These are phyloP conservation scores for Porodaedalea pini DNA, from an alignment of 1,284 basidiomycete genomes.

Conservation along the genomic window DNA sequence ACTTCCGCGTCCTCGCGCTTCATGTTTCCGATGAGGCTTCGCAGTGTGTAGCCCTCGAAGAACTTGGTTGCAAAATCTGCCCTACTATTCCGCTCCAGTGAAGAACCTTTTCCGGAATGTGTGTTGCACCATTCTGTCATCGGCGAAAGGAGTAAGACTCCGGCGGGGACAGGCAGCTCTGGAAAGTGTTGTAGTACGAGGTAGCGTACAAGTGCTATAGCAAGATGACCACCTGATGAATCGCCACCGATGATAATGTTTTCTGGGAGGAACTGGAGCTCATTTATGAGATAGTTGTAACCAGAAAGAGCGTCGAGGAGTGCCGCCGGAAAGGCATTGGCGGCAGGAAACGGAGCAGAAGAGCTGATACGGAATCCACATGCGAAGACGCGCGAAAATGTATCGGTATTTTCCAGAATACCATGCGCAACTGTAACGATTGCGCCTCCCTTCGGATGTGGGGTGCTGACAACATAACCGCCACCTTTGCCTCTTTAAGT, in stretches of 20 bases:
- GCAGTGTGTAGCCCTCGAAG: too few relatives aligned
- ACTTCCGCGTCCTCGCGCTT: too few relatives aligned
- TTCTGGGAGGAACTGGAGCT: constrained; percentile 35
- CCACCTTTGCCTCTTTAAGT: too few relatives aligned
- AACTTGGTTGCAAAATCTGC: constrained; percentile 49
- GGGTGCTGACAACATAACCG: constrained; percentile 40
- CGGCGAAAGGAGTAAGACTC: constrained; percentile 55
- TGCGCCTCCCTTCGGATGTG: constrained; percentile 38
- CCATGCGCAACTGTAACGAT: constrained; percentile 25
- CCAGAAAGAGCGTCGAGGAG: constrained; percentile 45
- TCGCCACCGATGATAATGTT: constrained; percentile 54
- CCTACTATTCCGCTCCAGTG: constrained; percentile 48
- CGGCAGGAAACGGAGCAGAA: constrained; percentile 24
- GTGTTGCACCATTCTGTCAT: constrained; percentile 48
- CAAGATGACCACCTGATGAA: constrained; percentile 52
- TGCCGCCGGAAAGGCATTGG: constrained; percentile 43
- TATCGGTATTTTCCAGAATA: constrained; percentile 22
- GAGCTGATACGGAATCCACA: constrained; percentile 38
- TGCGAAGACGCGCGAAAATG: constrained; percentile 31
- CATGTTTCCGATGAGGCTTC: too few relatives aligned
- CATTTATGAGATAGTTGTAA: constrained; percentile 42
- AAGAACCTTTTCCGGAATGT: constrained; percentile 39
- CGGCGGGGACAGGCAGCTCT: constrained; percentile 41
- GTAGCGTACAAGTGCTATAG: constrained; percentile 37
- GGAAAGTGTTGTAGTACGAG: constrained; percentile 27